phyloP scores from a whole-genome alignment of 2,329 filamentous ascomycete species.

The Septoria petroselini region DNA sequence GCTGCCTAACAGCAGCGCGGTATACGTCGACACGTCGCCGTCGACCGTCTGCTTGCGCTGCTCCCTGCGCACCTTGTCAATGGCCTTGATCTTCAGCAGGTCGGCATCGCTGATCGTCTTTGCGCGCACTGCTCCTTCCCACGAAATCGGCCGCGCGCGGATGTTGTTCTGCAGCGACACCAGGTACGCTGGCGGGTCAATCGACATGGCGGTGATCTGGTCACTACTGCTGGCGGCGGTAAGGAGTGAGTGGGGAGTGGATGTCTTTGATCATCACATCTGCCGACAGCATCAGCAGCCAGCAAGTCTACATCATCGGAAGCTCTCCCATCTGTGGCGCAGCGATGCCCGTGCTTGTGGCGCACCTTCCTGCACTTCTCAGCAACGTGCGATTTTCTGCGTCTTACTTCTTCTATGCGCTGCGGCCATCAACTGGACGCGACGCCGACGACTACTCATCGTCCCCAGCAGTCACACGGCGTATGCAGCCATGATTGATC shows the following conservation, averaged over 20 bases:
- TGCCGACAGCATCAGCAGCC: not conserved
- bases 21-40: constrained; percentile 74
- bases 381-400: too few species aligned
- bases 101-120: constrained; percentile 92
- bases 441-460: too few species aligned
- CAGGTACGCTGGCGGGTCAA: constrained; percentile 86
- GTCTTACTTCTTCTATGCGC: too few species aligned
- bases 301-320: not conserved
- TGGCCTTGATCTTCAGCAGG: constrained; percentile 89
- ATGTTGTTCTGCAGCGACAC: constrained; percentile 94
- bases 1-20: constrained; percentile 71
- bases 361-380: too few species aligned
- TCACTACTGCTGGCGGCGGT: too few species aligned
- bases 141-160: constrained; percentile 89
- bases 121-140: constrained; percentile 92
- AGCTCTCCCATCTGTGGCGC: not conserved
- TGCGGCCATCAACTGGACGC: not conserved
- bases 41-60: constrained; percentile 81
- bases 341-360: too few species aligned
- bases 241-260: not conserved
- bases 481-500: too few species aligned
- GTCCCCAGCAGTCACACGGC: too few species aligned
- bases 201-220: constrained; percentile 71
- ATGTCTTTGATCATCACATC: too few species aligned
- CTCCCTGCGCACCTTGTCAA: constrained; percentile 94